Evolutionary conservation across 2,329 filamentous ascomycete genomes (phyloP), one percentile per base, ranked within the genome.

Genomic region (Fusarium temperatum): DNA sequence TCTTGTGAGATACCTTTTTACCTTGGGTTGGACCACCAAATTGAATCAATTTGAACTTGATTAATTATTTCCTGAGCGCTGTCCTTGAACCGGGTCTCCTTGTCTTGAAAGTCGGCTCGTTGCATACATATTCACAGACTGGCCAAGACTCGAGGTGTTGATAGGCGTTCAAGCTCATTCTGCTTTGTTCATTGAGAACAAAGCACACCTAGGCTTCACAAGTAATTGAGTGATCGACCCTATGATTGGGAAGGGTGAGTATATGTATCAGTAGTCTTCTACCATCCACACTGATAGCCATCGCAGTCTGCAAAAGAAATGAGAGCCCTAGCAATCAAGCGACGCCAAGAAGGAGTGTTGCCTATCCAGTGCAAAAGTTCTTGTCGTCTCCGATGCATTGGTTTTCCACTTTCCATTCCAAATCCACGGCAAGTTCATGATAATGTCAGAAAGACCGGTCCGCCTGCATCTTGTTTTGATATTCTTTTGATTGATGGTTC

Each of bases 401-500:
- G 24, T n/a, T 39, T 38, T 36, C 35, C 14, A n/a, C 13, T 22
- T 36, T 8, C 32, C 15, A n/a, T 32, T 55, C 30, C 26, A 35
- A 54, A 20, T 24, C 30, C 36, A 32, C 22, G 39, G 10, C 28
- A 53, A 44, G 24, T 53, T 39, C 39, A 53, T n/a, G 41, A 30
- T n/a, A 39, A 12, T 30, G 48, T 35, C 22, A 22, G 14, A 51
- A 8, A 12, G 15, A 7, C 10, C 24, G 6, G 36, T 24, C 22
- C 45, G 30, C 41, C 26, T 26, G 30, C 15, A 11, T 13, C 38
- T 57, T 48, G 24, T 26, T 53, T 67, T 53, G 45, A 63, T 55
- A 24, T 68, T 66, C 30, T 64, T 77, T 68, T 67, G 50, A 76
- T 78, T 78, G 68, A 60, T 62, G 51, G 47, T 61, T 75, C 64